phyloP scores from a whole-genome alignment of 1,284 basidiomycete species.

The Fomitopsis schrenkii region DNA sequence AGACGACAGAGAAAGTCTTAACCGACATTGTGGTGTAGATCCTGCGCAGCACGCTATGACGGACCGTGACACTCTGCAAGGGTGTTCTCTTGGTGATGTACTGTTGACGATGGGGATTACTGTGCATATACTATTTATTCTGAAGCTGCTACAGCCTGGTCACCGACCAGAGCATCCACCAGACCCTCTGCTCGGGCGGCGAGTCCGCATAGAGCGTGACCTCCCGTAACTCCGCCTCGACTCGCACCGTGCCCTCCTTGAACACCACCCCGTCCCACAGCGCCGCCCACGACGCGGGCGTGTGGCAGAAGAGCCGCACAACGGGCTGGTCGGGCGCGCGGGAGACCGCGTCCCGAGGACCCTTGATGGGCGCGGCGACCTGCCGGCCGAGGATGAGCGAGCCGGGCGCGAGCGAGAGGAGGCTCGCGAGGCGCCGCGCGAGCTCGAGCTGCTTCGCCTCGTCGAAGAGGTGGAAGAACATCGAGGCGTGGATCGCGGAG shows the following conservation, averaged over 20 bases:
- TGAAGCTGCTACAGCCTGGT: not conserved
- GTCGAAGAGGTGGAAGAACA: conserved; percentile 46
- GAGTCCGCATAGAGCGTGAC: not conserved
- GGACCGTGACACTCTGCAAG: not conserved
- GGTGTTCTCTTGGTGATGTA: not conserved
- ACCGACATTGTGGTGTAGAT: conserved; percentile 13
- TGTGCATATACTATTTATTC: not conserved
- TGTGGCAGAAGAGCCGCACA: conserved; percentile 25
- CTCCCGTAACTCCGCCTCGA: conserved; percentile 20
- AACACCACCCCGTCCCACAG: conserved; percentile 41
- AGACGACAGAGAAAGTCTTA: conserved; percentile 34
- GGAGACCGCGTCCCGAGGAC: not conserved
- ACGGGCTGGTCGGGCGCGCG: not conserved
- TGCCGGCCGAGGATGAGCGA: conserved; percentile 31
- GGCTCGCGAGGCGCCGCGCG: conserved; percentile 31
- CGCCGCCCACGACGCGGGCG: conserved; percentile 35
- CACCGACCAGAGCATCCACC: not conserved
- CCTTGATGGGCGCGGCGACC: conserved; percentile 15
- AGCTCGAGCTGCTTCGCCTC: conserved; percentile 35
- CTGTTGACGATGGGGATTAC: not conserved
- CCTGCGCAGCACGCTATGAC: not conserved
- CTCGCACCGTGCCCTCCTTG: conserved; percentile 30
- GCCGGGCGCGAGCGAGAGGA: conserved; percentile 31
- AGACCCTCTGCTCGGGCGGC: not conserved
- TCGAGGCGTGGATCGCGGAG: conserved; percentile 38